A percentile compares a stretch with the other conserved stretches of the same genome.
These are phyloP conservation scores for Sporothrix pallida DNA, from an alignment of 2,329 filamentous ascomycete genomes.

Conservation along the genomic window DNA sequence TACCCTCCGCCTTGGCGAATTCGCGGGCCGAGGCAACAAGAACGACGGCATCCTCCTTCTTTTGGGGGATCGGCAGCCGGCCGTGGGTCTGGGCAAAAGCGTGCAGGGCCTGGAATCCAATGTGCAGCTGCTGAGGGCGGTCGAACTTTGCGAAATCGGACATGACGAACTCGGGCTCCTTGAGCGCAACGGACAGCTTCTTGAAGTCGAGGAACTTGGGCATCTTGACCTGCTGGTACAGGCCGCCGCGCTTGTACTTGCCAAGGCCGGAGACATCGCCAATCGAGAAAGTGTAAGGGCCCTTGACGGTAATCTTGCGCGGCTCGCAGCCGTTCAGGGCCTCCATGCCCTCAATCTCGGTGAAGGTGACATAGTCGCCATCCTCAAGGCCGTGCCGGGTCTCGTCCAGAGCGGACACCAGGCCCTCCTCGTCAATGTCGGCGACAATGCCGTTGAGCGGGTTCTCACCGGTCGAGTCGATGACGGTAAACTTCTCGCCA, in stretches of 20 bases:
- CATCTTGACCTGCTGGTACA: slow-evolving; percentile 98
- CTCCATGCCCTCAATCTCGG: slow-evolving; percentile 92
- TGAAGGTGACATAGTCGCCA: slow-evolving; percentile 94
- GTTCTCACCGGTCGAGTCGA: slow-evolving; percentile 89
- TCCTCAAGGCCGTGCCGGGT: slow-evolving; percentile 94
- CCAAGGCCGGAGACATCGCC: slow-evolving; percentile 89
- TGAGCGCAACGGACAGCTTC: slow-evolving; percentile 74
- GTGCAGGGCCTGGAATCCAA: slow-evolving; percentile 91
- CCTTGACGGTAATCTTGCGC: slow-evolving; percentile 90
- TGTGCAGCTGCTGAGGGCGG: slow-evolving; percentile 86
- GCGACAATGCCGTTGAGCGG: slow-evolving; percentile 87
- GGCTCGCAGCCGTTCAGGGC: slow-evolving; percentile 81
- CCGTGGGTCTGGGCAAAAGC: slow-evolving; percentile 78
- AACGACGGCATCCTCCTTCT: slow-evolving; percentile 80
- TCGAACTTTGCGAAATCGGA: slow-evolving; percentile 99
- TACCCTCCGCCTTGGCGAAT: slow-evolving; percentile 74
- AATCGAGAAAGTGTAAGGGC: slow-evolving; percentile 96
- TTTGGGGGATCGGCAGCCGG: slow-evolving; percentile 79
- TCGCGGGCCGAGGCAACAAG: slow-evolving; percentile 76
- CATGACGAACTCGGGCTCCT: slow-evolving; percentile 85
- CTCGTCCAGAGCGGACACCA: slow-evolving; percentile 93
- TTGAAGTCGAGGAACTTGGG: slow-evolving; percentile 92
- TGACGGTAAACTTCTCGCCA: slow-evolving; percentile 88
- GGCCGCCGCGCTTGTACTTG: slow-evolving; percentile 83
- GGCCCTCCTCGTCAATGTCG: slow-evolving; percentile 83